Percentiles rank a stretch among this genome's conserved stretches.
phyloP scores from a whole-genome alignment of 495 filamentous ascomycete species.

The Penicillium paxilli region DNA sequence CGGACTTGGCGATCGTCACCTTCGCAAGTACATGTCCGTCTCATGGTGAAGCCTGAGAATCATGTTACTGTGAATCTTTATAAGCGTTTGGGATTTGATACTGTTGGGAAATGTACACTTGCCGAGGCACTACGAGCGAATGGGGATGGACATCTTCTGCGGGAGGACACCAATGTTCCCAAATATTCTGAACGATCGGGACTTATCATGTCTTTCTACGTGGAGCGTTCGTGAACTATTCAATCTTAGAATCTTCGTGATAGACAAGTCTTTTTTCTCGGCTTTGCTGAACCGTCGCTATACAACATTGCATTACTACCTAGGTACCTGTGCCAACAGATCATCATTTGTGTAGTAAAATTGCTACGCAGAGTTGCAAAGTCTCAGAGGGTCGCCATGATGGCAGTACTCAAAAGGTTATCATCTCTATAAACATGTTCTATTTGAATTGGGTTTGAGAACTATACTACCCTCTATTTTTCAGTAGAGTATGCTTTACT shows the following conservation, averaged over 20 bases:
- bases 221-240: background rate
- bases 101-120: constrained; percentile 29
- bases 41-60: constrained; percentile 35
- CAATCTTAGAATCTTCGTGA: no score
- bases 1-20: constrained; percentile 12
- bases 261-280: no score
- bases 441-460: no score
- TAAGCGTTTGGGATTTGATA: constrained; percentile 28
- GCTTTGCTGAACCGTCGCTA: no score
- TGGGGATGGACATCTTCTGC: constrained; percentile 32
- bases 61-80: constrained; percentile 30
- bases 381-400: no score
- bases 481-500: background rate
- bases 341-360: no score
- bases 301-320: no score
- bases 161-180: constrained; percentile 19
- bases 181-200: constrained; percentile 24
- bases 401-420: no score
- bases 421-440: no score
- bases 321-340: no score
- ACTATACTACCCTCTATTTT: background rate
- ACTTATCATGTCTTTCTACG: constrained; percentile 15
- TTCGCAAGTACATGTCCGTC: constrained; percentile 16
- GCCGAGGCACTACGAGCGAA: constrained; percentile 33
- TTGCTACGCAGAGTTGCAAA: no score